Evolutionary conservation across 2,329 filamentous ascomycete species (phyloP).

Genomic region (Dryadomyces quercivorus): DNA sequence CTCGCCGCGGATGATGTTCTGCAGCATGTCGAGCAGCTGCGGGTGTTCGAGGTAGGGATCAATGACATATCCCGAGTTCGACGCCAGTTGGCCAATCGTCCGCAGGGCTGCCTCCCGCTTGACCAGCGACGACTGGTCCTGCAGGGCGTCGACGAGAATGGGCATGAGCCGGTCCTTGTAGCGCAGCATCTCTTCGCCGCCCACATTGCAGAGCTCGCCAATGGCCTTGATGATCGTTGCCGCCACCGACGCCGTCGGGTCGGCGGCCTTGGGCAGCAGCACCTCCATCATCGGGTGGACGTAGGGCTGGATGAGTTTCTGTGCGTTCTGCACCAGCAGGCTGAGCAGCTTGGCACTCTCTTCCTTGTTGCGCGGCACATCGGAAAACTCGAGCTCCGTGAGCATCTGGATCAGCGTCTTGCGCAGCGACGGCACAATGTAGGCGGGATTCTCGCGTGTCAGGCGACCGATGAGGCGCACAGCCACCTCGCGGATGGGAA

Average conservation of each 20-base stretch:
- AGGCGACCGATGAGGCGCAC: constrained; percentile 94
- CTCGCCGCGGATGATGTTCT: constrained; percentile 89
- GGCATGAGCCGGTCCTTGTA: constrained; percentile 92
- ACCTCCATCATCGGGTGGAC: constrained; percentile 94
- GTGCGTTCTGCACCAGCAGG: constrained; percentile 83
- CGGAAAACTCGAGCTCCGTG: constrained; percentile 92
- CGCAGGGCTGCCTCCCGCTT: constrained; percentile 88
- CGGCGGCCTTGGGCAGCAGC: constrained; percentile 82
- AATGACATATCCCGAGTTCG: constrained; percentile 96
- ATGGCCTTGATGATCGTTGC: constrained; percentile 93
- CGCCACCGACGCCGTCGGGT: constrained; percentile 75
- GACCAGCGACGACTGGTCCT: constrained; percentile 80
- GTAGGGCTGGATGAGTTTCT: constrained; percentile 87
- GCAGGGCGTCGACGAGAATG: constrained; percentile 83
- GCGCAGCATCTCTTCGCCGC: constrained; percentile 82
- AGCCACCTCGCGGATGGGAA: constrained; percentile 82
- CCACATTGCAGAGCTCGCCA: constrained; percentile 85
- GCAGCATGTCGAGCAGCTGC: constrained; percentile 80
- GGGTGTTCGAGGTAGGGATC: constrained; percentile 92
- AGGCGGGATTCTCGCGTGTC: constrained; percentile 84
- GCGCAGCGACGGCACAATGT: constrained; percentile 88
- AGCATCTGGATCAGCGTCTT: constrained; percentile 94
- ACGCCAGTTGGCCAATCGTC: constrained; percentile 83
- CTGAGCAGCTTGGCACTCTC: constrained; percentile 91
- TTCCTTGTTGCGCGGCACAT: constrained; percentile 87